Evolutionary conservation across 2,329 filamentous ascomycete genomes (phyloP).

Genomic region (Aureobasidium sp.): DNA sequence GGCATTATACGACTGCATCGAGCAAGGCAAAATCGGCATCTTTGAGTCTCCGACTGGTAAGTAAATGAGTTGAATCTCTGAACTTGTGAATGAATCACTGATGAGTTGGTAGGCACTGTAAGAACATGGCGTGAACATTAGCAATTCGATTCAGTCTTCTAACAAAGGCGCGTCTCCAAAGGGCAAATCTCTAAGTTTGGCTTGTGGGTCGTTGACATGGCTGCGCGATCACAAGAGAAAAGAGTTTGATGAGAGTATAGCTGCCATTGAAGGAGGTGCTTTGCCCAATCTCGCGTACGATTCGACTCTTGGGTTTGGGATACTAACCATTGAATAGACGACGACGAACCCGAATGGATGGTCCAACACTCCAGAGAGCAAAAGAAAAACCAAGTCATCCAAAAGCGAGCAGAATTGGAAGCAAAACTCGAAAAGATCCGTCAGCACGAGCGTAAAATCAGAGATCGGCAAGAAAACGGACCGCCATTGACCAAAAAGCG

Average conservation of each 20-base stretch:
- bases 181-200: conserved; percentile 86
- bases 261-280: conserved; percentile 37
- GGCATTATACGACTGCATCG: conserved; percentile 69
- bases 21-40: conserved; percentile 74
- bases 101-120: not conserved
- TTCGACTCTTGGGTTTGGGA: too few relatives aligned
- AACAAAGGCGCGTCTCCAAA: conserved; percentile 17
- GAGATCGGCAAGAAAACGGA: conserved; percentile 44
- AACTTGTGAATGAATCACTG: not conserved
- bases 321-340: conserved; percentile 28
- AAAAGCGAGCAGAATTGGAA: conserved; percentile 66
- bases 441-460: conserved; percentile 54
- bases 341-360: conserved; percentile 80
- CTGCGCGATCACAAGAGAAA: conserved; percentile 71
- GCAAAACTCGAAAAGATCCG: conserved; percentile 59
- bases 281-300: not conserved
- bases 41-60: conserved; percentile 91
- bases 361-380: conserved; percentile 66
- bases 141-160: not conserved
- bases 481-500: conserved; percentile 43
- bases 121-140: not conserved
- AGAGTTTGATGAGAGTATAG: conserved; percentile 48
- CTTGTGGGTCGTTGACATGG: conserved; percentile 86
- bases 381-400: conserved; percentile 59
- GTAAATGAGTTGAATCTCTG: not conserved